A percentile compares a stretch with the other conserved stretches of the same genome.
phyloP scores from a whole-genome alignment of 148 eudicot species.

The Rhododendron mucronatum region DNA sequence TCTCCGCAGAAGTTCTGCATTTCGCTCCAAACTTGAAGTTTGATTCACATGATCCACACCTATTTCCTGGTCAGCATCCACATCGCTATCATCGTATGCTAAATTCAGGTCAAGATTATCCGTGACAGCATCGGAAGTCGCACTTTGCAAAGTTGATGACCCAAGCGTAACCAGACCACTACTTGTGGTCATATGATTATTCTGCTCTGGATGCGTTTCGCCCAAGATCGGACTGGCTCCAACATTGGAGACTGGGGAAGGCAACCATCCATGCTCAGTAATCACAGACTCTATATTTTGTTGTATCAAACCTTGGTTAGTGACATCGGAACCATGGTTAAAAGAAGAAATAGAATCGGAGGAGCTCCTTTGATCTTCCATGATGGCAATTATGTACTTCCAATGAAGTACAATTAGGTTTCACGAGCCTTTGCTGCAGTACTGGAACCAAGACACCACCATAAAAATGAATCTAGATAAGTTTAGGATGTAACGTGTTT shows the following conservation, averaged over 20 bases:
- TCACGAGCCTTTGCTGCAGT: neutral
- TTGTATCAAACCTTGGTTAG: neutral
- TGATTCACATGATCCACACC: neutral
- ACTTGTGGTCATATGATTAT: neutral
- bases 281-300: neutral
- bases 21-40: neutral
- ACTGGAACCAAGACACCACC: neutral
- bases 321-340: neutral
- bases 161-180: neutral
- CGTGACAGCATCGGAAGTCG: conserved; percentile 3
- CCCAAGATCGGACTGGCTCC: neutral
- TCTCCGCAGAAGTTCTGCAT: neutral
- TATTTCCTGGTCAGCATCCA: neutral
- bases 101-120: neutral
- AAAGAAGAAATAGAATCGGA: conserved; percentile 31
- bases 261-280: too few relatives aligned
- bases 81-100: neutral
- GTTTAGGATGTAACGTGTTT: neutral
- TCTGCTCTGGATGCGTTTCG: neutral
- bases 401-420: neutral
- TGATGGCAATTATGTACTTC: conserved; percentile 11
- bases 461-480: neutral
- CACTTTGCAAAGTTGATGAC: neutral
- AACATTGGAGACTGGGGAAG: neutral
- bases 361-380: conserved; percentile 46